Conservation (phyloP, 2,329 filamentous ascomycete species). For the Emmonsiellopsis sp. region DNA sequence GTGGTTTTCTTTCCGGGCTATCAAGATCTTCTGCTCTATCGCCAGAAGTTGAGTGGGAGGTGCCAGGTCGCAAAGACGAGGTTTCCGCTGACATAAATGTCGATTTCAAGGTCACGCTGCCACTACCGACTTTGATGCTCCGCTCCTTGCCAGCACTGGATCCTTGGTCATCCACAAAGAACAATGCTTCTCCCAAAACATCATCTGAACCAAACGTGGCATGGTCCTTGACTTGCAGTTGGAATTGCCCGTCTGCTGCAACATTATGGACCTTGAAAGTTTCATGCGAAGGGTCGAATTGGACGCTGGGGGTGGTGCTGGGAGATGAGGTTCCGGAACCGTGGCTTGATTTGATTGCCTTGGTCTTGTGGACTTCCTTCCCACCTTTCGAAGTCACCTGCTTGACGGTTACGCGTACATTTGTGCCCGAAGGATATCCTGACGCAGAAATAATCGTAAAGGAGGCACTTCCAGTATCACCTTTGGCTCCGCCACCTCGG, state of each 20-base stretch:
- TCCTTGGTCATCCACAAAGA: slow-evolving; percentile 78
- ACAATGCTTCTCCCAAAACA: slow-evolving; percentile 72
- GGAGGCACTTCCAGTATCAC: slow-evolving; percentile 62
- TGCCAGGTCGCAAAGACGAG: slow-evolving; percentile 24
- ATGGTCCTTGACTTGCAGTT: slow-evolving; percentile 75
- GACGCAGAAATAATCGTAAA: slow-evolving; percentile 72
- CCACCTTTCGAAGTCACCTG: slow-evolving; percentile 55
- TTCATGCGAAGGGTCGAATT: slow-evolving; percentile 57
- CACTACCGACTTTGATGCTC: slow-evolving; percentile 62
- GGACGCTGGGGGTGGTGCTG: slow-evolving; percentile 34
- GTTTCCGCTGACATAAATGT: slow-evolving; percentile 52
- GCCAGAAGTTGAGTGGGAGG: slow-evolving; percentile 23
- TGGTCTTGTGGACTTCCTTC: slow-evolving; percentile 85
- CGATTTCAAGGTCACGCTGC: slow-evolving; percentile 63
- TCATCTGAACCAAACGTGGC: slow-evolving; percentile 76
- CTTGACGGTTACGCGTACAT: slow-evolving; percentile 68
- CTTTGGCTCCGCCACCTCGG: slow-evolving; percentile 38
- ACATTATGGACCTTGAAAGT: slow-evolving; percentile 65
- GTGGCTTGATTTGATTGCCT: slow-evolving; percentile 64
- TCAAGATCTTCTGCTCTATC: slow-evolving; percentile 20
- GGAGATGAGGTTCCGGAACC: slow-evolving; percentile 12
- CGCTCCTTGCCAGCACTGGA: slow-evolving; percentile 59
- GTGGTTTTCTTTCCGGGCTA: slow-evolving; percentile 32
- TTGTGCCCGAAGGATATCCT: slow-evolving; percentile 65
- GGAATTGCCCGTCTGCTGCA: slow-evolving; percentile 74